Evolutionary conservation across 2,329 filamentous ascomycete genomes (phyloP).

Genomic region (Chaetomium sp.): DNA sequence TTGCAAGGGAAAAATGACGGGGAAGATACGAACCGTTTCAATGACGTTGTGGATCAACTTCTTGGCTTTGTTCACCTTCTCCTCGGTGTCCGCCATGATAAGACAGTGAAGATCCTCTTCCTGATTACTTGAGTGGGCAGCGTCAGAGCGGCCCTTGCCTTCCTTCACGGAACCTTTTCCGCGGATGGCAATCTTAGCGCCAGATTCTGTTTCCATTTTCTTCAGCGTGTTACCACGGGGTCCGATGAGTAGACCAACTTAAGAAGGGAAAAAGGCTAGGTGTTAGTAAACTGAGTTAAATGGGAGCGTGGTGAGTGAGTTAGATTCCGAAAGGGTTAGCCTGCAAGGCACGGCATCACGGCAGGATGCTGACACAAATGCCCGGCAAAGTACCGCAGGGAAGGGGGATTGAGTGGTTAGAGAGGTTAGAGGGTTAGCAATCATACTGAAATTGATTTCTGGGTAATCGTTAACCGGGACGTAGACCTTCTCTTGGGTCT

Average conservation of each 20-base stretch:
- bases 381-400: slow-evolving; percentile 41
- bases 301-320: slow-evolving; percentile 32
- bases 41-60: slow-evolving; percentile 98
- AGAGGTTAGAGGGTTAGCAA: slow-evolving; percentile 95
- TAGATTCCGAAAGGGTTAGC: slow-evolving; percentile 29
- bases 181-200: slow-evolving; percentile 97
- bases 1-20: neutral
- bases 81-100: slow-evolving; percentile 99
- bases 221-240: slow-evolving; percentile 99
- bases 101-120: slow-evolving; percentile 98
- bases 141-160: slow-evolving; percentile 97
- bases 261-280: slow-evolving; percentile 66
- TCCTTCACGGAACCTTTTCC: slow-evolving; percentile 99
- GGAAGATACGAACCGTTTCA: slow-evolving; percentile 68
- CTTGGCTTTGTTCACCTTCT: slow-evolving; percentile 99
- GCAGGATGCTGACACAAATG: slow-evolving; percentile 29
- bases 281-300: slow-evolving; percentile 67
- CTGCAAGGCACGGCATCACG: slow-evolving; percentile 26
- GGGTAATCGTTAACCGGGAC: slow-evolving; percentile 99
- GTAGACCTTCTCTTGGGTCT: slow-evolving; percentile 99
- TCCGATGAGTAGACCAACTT: slow-evolving; percentile 99
- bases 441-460: slow-evolving; percentile 99
- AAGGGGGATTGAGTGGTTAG: slow-evolving; percentile 49
- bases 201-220: slow-evolving; percentile 98
- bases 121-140: slow-evolving; percentile 98